phyloP scores from a whole-genome alignment of 371 early-diverging fungal genomes.

The Cokeromyces recurvatus region DNA sequence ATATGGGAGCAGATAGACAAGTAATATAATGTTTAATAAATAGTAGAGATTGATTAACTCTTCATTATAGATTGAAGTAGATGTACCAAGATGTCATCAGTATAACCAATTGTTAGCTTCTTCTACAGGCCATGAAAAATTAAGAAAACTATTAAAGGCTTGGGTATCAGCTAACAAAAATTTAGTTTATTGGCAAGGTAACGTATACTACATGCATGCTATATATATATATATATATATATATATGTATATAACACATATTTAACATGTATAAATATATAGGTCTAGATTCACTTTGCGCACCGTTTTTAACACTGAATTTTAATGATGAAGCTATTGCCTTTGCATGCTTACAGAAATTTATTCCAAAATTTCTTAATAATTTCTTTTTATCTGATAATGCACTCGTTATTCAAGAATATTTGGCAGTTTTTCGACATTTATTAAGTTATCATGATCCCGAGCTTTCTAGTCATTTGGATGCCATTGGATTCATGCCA shows the following conservation, averaged over 20 bases:
- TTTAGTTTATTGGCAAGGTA: slow-evolving; percentile 88
- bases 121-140: slow-evolving; percentile 65
- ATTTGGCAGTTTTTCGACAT: slow-evolving; percentile 60
- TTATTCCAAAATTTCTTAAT: slow-evolving; percentile 61
- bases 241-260: not conserved
- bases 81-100: slow-evolving; percentile 84
- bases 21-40: slow-evolving; percentile 19
- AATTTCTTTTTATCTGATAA: slow-evolving; percentile 74
- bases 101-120: slow-evolving; percentile 75
- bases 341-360: slow-evolving; percentile 61
- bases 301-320: slow-evolving; percentile 70
- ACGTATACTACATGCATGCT: not conserved
- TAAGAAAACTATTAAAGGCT: slow-evolving; percentile 64
- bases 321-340: slow-evolving; percentile 73
- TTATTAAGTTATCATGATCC: slow-evolving; percentile 73
- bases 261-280: not conserved
- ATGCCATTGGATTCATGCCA: slow-evolving; percentile 61
- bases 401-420: slow-evolving; percentile 59
- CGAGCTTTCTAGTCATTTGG: slow-evolving; percentile 63
- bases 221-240: not conserved
- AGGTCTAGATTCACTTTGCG: slow-evolving; percentile 78
- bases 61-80: slow-evolving; percentile 48
- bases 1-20: slow-evolving; percentile 53
- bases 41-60: not conserved
- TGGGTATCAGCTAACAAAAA: slow-evolving; percentile 62